Evolutionary conservation across 2,329 filamentous ascomycete species (phyloP).

Genomic region (Neonectria punicea): DNA sequence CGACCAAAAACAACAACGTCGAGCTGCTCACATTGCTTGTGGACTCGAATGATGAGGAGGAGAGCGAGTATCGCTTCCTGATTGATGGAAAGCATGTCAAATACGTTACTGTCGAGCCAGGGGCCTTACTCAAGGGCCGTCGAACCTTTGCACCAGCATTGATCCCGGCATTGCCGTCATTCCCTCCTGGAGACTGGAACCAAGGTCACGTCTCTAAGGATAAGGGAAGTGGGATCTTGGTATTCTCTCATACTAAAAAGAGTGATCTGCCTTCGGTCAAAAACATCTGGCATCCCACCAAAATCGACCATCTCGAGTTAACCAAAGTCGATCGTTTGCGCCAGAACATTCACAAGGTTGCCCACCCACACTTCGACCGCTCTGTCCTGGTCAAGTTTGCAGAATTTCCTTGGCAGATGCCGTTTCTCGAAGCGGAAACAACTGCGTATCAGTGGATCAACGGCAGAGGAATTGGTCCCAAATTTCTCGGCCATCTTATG

Average conservation of each 20-base stretch:
- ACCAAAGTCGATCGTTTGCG: conserved; percentile 34
- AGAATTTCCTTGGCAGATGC: conserved; percentile 43
- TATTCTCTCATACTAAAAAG: conserved; percentile 43
- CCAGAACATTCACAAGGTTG: conserved; percentile 41
- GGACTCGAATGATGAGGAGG: conserved; percentile 38
- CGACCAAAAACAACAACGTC: conserved; percentile 24
- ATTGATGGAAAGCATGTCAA: conserved; percentile 50
- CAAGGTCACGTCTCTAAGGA: conserved; percentile 47
- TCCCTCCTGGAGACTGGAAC: conserved; percentile 55
- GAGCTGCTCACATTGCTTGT: conserved; percentile 38
- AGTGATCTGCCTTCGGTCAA: conserved; percentile 45
- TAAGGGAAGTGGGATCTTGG: conserved; percentile 35
- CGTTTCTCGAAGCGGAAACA: conserved; percentile 43
- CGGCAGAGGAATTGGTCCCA: conserved; percentile 40
- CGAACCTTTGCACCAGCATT: conserved; percentile 48
- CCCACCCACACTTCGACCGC: conserved; percentile 34
- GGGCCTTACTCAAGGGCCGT: conserved; percentile 46
- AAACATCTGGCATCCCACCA: conserved; percentile 47
- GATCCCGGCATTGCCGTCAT: conserved; percentile 47
- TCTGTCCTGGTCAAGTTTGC: conserved; percentile 42
- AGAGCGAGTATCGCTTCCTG: conserved; percentile 52
- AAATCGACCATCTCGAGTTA: conserved; percentile 50
- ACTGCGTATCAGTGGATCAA: conserved; percentile 44
- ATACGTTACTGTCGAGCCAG: conserved; percentile 53
- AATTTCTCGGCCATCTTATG: conserved; percentile 44